Conservation (phyloP, 2,329 filamentous ascomycete species). For the Microascus cirrosus region DNA sequence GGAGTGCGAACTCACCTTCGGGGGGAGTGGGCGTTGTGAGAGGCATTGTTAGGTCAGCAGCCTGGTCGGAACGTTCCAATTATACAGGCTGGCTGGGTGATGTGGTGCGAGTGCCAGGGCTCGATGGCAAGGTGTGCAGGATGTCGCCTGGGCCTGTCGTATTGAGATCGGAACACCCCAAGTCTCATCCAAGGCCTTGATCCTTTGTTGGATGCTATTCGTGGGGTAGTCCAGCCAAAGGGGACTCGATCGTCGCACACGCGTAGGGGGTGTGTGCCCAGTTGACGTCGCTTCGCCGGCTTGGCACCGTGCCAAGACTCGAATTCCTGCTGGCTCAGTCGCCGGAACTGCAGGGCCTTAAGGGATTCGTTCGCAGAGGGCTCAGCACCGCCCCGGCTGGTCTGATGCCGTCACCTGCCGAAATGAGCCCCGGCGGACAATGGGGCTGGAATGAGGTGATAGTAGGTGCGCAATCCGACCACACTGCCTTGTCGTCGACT, state of each 20-base stretch:
- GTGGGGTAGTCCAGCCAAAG: not conserved
- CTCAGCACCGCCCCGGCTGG: not conserved
- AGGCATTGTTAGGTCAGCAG: not conserved
- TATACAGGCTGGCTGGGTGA: not conserved
- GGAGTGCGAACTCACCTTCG: not conserved
- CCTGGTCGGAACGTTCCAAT: not conserved
- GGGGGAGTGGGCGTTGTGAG: not conserved
- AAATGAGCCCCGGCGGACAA: not conserved
- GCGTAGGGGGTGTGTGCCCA: not conserved
- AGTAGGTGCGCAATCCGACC: not conserved
- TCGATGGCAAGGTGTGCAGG: not conserved
- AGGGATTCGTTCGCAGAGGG: not conserved
- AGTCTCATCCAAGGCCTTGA: not conserved
- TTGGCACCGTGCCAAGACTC: not conserved
- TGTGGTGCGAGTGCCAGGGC: not conserved
- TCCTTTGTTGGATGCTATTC: not conserved
- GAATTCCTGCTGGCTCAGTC: slow-evolving; percentile 1
- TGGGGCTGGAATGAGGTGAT: not conserved
- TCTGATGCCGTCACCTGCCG: not conserved
- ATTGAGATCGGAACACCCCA: too few relatives aligned
- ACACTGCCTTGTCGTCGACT: not conserved
- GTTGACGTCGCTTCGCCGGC: slow-evolving; percentile 1
- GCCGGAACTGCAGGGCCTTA: not conserved
- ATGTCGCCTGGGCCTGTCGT: too few relatives aligned
- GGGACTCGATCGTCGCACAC: too few relatives aligned